These are phyloP conservation scores for Vanrija pseudolonga DNA, from an alignment of 1,284 basidiomycete genomes.

Conservation along the genomic window DNA sequence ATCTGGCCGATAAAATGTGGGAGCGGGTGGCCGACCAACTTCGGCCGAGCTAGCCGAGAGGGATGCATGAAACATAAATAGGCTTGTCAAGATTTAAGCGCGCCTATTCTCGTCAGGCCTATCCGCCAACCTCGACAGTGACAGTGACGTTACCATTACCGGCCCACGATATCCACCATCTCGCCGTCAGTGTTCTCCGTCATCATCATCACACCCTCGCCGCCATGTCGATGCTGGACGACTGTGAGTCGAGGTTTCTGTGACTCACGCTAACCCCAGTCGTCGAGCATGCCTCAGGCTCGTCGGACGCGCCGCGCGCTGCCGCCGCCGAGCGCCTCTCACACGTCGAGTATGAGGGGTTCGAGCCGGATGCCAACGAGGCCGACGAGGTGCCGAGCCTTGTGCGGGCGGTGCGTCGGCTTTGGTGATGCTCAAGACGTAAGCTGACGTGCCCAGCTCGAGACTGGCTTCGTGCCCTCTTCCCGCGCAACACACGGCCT, in stretches of 20 bases:
- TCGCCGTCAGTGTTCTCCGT: background rate
- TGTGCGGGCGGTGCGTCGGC: conserved; percentile 30
- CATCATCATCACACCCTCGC: background rate
- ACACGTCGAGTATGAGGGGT: conserved; percentile 75
- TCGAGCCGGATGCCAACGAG: conserved; percentile 60
- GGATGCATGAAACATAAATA: too few relatives aligned
- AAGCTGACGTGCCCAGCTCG: conserved; percentile 41
- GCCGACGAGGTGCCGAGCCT: conserved; percentile 26
- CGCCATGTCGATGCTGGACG: conserved; percentile 67
- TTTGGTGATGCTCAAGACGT: background rate
- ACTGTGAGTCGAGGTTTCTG: conserved; percentile 60
- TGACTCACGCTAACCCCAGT: conserved; percentile 53
- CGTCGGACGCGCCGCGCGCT: conserved; percentile 45
- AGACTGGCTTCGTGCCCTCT: conserved; percentile 50
- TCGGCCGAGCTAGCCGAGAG: too few relatives aligned
- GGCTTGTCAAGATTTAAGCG: too few relatives aligned
- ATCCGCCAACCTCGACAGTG: background rate
- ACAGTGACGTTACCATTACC: background rate
- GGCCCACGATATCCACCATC: too few relatives aligned
- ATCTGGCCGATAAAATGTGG: too few relatives aligned
- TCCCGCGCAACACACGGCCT: conserved; percentile 38
- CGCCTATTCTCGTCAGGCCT: too few relatives aligned
- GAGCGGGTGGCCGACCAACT: too few relatives aligned
- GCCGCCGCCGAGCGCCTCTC: conserved; percentile 51
- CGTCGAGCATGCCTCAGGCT: conserved; percentile 70